phyloP scores from a whole-genome alignment of 768 basidiomycete genomes.

The Calocybe indica region DNA sequence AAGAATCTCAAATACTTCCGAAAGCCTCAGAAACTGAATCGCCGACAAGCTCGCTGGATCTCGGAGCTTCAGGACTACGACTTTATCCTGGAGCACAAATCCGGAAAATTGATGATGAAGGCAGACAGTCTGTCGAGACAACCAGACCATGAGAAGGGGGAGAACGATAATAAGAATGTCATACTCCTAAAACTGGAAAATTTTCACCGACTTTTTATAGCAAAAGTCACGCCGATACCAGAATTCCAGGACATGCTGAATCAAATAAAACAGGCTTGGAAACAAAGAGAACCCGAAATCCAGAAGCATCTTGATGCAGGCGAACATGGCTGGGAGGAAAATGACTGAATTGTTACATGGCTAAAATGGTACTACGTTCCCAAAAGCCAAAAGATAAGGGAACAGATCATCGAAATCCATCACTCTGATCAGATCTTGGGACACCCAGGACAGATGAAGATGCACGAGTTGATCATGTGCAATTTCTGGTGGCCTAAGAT shows the following conservation, averaged over 20 bases:
- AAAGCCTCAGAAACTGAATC: slow-evolving; percentile 18
- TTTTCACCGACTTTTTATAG: not conserved
- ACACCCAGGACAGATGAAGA: not conserved
- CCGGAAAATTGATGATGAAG: slow-evolving; percentile 2
- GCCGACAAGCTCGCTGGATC: slow-evolving; percentile 8
- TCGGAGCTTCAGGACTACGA: slow-evolving; percentile 1
- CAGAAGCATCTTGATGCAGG: not conserved
- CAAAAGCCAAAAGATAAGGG: not conserved
- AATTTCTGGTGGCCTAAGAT: slow-evolving; percentile 3
- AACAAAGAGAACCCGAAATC: not conserved
- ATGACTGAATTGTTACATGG: not conserved
- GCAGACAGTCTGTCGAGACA: slow-evolving; percentile 5
- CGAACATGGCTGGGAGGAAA: not conserved
- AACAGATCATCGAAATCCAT: not conserved
- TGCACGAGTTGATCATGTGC: not conserved
- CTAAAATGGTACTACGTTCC: not conserved
- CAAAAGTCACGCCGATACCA: not conserved
- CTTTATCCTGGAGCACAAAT: not conserved
- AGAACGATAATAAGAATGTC: slow-evolving; percentile 6
- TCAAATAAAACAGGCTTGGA: not conserved
- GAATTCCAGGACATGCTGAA: not conserved
- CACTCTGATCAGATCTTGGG: not conserved
- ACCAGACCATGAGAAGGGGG: slow-evolving; percentile 9
- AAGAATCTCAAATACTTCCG: slow-evolving; percentile 13
- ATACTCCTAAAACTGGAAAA: slow-evolving; percentile 1